Evolutionary conservation across 495 filamentous ascomycete species (phyloP), one percentile per base, ranked within the genome.

Genomic region (Hypoxylon perforatum): DNA sequence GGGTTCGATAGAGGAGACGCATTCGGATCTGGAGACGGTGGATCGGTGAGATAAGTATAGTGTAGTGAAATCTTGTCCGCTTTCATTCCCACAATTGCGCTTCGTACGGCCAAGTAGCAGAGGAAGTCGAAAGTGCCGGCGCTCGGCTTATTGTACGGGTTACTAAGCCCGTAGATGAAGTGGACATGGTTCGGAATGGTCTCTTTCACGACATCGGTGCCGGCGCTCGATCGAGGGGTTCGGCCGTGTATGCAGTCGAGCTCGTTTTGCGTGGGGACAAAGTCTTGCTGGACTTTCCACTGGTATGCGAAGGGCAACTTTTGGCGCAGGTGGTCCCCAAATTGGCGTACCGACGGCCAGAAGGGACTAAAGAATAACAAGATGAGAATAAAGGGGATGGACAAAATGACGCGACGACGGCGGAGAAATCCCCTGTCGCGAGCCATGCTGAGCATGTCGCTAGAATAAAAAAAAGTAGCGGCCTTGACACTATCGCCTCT

Each of bases 181-280:
- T 83, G 80, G 23, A 82, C 80, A 30, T 79, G 68, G 54, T 82
- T 82, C 6, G 81, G 81, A 18, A 83, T 82, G 4, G 79, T 75
- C 15, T 77, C 75, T 22, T 63, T 39, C 35, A 57, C 22, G 15
- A n/a, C 33, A 54, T 45, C 11, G 59, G 39, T 63, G 18, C 57
- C 52, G 19, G 57, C 44, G 5, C 53, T 59, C 28, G 46, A 53
- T 52, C 63, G 66, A 53, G 67, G 56, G 3, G 67, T 66, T 12
- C 61, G 58, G 49, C 76, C 77, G 57, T 70, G 69, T 18, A 80
- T 73, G 54, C 78, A 80, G 21, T 73, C 76, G 46, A 79, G 76
- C 56, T 80, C 78, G 50, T 70, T 53, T 9, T 69, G 52, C 39
- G 67, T 75, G 4, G 77, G 66, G 12, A 70, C 63, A 65, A 79